Evolutionary conservation across 345 rosid genomes (phyloP), one percentile per base, ranked within the genome.

Genomic region (Boechera stricta): DNA sequence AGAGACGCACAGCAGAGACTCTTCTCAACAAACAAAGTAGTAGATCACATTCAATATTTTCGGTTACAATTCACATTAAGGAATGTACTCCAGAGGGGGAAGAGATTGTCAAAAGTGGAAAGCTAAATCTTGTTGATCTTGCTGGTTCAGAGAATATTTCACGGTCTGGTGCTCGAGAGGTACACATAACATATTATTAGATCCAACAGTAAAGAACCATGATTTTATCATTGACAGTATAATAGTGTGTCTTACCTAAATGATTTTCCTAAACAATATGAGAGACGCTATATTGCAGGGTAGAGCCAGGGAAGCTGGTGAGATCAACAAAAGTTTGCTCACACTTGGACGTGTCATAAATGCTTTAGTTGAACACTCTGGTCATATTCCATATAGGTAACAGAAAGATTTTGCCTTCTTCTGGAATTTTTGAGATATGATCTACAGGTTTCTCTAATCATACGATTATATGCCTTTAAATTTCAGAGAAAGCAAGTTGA

Each of bases 61-160:
- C 98, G 11, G 92, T 95, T 78, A 95, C 99, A 71, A 95, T 95
- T 73, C 99, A 95, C 77, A 95, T 91, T 10, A 93, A 93, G 83
- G 99, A 95, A 79, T 89, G 93, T 73, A 95, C 99, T 44, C 98
- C 96, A 6, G 98, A 95, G 74, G 99, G 99, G 32, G 99, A 95
- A 86, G 99, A 95, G 85, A 86, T 95, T 90, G 92, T 95, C 80
- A 95, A 91, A 81, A 89, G 97, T 26, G 99, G 99, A 80, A 95
- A 95, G 87, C 88, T 95, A 63, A 95, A 95, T 85, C 99, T 95
- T 7, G 97, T 95, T 73, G 99, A 93, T 79, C 98, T 95, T 80
- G 98, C 98, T 83, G 99, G 99, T 78, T 95, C 99, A 5, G 98
- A 95, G 86, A 95, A 95, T 79, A 95, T 95, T 79, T 93, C 97